Percentiles rank a stretch among this genome's conserved stretches.
These are phyloP conservation scores for Buddleja alternifolia DNA, from an alignment of 257 asterid genomes.

Conservation along the genomic window DNA sequence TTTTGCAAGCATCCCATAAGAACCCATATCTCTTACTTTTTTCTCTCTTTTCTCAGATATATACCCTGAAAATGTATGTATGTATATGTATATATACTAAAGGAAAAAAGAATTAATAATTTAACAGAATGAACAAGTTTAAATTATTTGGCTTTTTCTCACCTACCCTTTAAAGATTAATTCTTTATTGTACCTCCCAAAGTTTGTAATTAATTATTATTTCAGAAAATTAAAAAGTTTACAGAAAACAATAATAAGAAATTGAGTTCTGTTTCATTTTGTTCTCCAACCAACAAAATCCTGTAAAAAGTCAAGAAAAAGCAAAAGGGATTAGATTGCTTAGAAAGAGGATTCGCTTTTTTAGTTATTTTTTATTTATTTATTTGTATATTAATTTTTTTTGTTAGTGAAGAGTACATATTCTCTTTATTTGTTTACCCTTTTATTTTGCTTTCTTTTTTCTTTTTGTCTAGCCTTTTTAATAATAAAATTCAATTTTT, in stretches of 20 bases:
- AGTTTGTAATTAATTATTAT: neutral
- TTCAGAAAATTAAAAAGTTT: neutral
- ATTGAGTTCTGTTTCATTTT: neutral
- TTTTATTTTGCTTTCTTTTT: no score
- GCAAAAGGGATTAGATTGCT: neutral
- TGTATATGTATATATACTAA: conserved; percentile 5
- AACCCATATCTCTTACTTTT: conserved; percentile 63
- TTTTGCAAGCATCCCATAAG: conserved; percentile 70
- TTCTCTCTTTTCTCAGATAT: neutral
- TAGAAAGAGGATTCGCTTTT: conserved; percentile 12
- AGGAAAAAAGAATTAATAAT: neutral
- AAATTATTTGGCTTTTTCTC: conserved; percentile 35
- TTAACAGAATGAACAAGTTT: neutral
- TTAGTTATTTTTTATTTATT: neutral
- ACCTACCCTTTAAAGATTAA: conserved; percentile 37
- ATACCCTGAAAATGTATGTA: conserved; percentile 26
- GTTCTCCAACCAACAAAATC: conserved; percentile 3
- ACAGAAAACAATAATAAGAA: neutral
- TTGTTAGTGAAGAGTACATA: no score
- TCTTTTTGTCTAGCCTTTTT: no score
- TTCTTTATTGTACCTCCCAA: conserved; percentile 22
- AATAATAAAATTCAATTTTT: no score
- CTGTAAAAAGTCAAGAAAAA: conserved; percentile 4
- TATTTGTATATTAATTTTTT: neutral
- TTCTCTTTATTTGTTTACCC: no score